Base-by-base conservation (phyloP, 495 filamentous ascomycete genomes). In the Delitschia confertaspora region DNA sequence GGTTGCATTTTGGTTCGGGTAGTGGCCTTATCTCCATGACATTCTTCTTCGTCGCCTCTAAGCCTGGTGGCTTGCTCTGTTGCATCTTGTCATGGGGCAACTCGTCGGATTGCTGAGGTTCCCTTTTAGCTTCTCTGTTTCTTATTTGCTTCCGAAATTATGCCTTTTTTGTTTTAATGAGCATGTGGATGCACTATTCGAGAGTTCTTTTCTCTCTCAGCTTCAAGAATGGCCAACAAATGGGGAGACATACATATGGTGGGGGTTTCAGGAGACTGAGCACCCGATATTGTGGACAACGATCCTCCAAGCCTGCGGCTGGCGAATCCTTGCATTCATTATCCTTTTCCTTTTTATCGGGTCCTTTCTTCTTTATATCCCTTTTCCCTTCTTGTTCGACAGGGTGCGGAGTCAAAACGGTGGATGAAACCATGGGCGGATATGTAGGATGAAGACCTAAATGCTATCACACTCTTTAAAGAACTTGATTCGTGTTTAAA, bases 401-500 rank as follows among this genome's bases (percentile, higher is more conserved):
- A 18, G n/a, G 11, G 23, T 22, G 21, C 16, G 11, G 3, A 14
- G 14, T 8, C 22, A 21, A 21, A 33, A 20, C 6, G 35, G 33
- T 38, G 40, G 22, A 45, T 40, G 40, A 40, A n/a, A 33, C 21
- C 19, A 42, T 36, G 47, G 26, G 40, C 38, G 38, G 35, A 22
- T 41, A 53, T 43, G 49, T 47, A 53, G 42, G 49, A 47, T 46
- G 42, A 52, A 32, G 37, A 38, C 22, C 42, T 42, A 43, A 38
- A 53, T 42, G 38, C 20, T 46, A 52, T 42, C 43, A 53, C 43
- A 52, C 49, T 52, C 49, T 39, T 52, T 52, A 46, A 7, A 37
- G 47, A 38, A 25, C 25, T 39, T 53, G 58, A 44, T 64, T 59
- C 27, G 55, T 63, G n/a, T 25, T 8, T 22, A 21, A 51, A n/a